Evolutionary conservation across 225 moss, liverwort and hornwort genomes (phyloP), one percentile per base, ranked within the genome.

Genomic region (Neckera pumila): DNA sequence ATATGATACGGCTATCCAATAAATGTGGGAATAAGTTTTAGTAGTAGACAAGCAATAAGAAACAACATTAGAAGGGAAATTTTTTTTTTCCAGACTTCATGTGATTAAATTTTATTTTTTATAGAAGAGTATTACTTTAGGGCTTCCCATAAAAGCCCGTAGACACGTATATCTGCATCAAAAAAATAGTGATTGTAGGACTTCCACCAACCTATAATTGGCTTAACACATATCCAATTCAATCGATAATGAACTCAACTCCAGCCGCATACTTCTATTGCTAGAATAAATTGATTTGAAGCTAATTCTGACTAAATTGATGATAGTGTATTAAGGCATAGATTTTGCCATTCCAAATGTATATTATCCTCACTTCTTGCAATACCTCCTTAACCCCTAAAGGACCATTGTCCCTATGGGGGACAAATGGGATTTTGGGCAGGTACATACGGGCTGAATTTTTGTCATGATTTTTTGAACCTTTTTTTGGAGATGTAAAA

Each of bases 101-200:
- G 3, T 34, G 21, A 5, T 71, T 11, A 0, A 12, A 31, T 7
- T n/a, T n/a, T n/a, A n/a, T n/a, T n/a, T n/a, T n/a, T n/a, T 33
- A 13, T 2, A 51, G 2, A 51, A 76, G 1, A 4, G 1, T 49
- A 1, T 0, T 20, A 4, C 33, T 0, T 49, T 8, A 45, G 2
- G 19, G 0, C 4, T 47, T 75, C 0, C 3, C 0, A 16, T 33
- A 4, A 21, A 31, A 33, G 20, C 8, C 3, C 0, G 0, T 31
- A 4, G 1, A 20, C 12, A 33, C 33, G 33, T 1, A 0, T 49
- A 1, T 49, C 1, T 4, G 0, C 4, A 2, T 47, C 1, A 18
- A 1, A 18, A 28, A 47, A 18, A 4, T 19, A 13, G 2, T 6
- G 30, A 45, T 30, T 30, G 6, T 18, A 1, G 17, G 13, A 1